Percentiles rank a stretch among this genome's conserved stretches.
These are phyloP conservation scores for Guillardia theta DNA, from an alignment of 78 protist species.

Conservation along the genomic window DNA sequence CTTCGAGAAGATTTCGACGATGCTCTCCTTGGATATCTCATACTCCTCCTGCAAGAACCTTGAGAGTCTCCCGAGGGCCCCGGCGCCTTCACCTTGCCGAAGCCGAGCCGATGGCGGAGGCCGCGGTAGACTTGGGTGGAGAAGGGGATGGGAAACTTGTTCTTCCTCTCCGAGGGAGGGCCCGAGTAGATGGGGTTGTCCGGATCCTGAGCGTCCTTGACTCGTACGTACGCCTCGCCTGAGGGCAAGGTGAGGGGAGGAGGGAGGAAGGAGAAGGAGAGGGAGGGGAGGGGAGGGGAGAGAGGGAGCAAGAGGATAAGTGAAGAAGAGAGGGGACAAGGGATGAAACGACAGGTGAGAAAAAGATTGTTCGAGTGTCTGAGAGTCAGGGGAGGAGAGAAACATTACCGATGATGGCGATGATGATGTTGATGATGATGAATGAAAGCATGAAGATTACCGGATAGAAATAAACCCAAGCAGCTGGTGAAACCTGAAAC, in stretches of 20 bases:
- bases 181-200: background rate
- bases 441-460: background rate
- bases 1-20: too few species aligned
- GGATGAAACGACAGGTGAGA: too few species aligned
- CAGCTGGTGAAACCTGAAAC: background rate
- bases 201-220: background rate
- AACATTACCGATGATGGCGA: background rate
- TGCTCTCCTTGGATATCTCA: background rate
- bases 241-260: too few species aligned
- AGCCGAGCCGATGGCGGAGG: background rate
- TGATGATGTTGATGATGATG: background rate
- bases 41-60: background rate
- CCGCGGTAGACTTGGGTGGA: background rate
- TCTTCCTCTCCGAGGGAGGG: background rate
- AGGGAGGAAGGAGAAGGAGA: too few species aligned
- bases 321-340: too few species aligned
- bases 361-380: too few species aligned
- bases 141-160: background rate
- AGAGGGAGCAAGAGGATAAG: too few species aligned
- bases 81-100: background rate
- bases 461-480: background rate
- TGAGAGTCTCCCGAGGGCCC: background rate
- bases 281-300: too few species aligned
- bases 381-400: too few species aligned
- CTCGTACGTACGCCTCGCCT: background rate